These are phyloP conservation scores for Mycena olivaceomarginata DNA, from an alignment of 768 basidiomycete species.

Conservation along the genomic window DNA sequence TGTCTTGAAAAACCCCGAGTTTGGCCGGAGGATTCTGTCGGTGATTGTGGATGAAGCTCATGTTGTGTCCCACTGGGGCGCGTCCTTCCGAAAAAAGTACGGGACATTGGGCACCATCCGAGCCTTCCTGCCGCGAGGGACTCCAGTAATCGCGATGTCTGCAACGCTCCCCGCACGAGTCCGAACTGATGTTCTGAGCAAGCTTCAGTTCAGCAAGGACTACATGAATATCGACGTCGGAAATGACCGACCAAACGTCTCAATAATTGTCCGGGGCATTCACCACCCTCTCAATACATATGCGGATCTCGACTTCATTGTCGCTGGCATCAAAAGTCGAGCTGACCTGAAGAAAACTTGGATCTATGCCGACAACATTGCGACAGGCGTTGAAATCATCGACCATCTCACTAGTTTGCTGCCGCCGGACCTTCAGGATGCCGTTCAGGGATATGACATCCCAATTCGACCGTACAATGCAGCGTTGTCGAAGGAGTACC, in stretches of 20 bases:
- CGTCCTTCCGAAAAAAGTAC: conserved; percentile 18
- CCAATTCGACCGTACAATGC: no score
- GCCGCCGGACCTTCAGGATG: no score
- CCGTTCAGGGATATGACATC: no score
- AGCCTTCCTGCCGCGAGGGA: conserved; percentile 10
- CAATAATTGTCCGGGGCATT: conserved; percentile 55
- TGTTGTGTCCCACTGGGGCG: no score
- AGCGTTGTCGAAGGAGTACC: no score
- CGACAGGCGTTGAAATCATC: conserved; percentile 5
- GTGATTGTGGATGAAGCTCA: no score
- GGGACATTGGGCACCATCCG: not conserved
- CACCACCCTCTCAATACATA: conserved; percentile 55
- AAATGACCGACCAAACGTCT: conserved; percentile 45
- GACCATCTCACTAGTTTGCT: no score
- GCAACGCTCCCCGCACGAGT: conserved; percentile 9
- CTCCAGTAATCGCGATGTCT: not conserved
- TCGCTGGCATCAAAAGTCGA: conserved; percentile 20
- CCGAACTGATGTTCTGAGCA: conserved; percentile 9
- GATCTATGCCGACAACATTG: not conserved
- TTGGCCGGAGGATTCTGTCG: no score
- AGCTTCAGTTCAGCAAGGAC: conserved; percentile 20
- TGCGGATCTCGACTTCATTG: conserved; percentile 57
- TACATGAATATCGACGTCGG: not conserved
- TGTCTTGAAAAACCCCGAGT: no score
- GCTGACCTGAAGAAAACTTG: not conserved